phyloP scores from a whole-genome alignment of 2,329 filamentous ascomycete genomes.

The Byssochlamys sp. region DNA sequence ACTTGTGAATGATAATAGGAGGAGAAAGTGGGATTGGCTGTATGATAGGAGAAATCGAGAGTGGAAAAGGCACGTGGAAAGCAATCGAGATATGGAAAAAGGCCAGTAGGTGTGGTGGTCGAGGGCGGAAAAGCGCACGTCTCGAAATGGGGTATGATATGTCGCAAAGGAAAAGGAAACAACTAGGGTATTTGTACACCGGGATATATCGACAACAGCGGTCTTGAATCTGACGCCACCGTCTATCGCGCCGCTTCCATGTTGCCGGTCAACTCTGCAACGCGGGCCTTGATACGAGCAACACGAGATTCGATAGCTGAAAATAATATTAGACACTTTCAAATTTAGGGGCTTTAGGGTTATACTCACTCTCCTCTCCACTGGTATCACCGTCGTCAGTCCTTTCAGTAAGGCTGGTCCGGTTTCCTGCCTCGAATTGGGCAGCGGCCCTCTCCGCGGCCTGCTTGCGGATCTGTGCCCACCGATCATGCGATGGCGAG shows the following conservation, averaged over 20 bases:
- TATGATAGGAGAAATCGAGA: neutral
- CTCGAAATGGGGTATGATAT: neutral
- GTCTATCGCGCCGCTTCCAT: constrained; percentile 48
- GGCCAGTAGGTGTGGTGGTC: neutral
- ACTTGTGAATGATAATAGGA: neutral
- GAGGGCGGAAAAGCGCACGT: neutral
- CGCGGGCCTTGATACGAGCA: constrained; percentile 91
- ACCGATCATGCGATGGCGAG: constrained; percentile 57
- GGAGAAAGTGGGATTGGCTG: neutral
- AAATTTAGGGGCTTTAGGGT: neutral
- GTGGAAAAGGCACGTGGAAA: neutral
- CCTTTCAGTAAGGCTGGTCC: constrained; percentile 48
- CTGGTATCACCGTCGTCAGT: constrained; percentile 82
- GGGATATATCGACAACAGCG: neutral
- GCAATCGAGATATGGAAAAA: neutral
- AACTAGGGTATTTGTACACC: neutral
- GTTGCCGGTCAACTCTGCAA: constrained; percentile 83
- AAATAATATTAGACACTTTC: constrained; percentile 16
- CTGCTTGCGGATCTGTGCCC: constrained; percentile 93
- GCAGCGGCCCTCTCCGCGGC: constrained; percentile 69
- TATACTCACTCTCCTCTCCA: constrained; percentile 77
- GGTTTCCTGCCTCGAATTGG: constrained; percentile 56
- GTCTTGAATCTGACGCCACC: neutral
- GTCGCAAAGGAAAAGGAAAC: neutral
- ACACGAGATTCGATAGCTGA: constrained; percentile 90